Conservation (phyloP, 257 asterid genomes). For the Lycium barbarum region DNA sequence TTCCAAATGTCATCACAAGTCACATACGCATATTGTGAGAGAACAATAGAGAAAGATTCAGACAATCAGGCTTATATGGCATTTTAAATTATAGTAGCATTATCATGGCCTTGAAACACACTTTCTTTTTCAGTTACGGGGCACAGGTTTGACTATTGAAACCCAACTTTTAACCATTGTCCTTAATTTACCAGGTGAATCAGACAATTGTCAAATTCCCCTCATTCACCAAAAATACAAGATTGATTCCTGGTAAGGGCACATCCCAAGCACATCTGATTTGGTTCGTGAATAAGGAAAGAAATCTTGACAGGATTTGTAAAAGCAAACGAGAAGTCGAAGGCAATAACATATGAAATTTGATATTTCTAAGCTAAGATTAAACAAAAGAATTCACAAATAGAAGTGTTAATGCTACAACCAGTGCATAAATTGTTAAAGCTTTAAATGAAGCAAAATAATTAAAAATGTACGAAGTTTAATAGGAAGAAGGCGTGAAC, state of each 20-base stretch:
- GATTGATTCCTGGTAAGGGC: background rate
- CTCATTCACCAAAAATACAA: background rate
- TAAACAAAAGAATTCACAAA: no score
- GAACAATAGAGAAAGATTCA: no score
- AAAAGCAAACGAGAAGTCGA: no score
- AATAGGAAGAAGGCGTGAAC: background rate
- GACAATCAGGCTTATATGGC: no score
- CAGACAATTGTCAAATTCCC: background rate
- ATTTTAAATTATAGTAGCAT: no score
- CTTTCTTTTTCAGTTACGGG: background rate
- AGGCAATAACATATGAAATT: no score
- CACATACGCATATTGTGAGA: no score
- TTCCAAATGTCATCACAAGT: no score
- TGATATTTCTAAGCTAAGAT: no score
- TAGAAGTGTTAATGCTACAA: no score
- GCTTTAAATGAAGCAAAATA: background rate
- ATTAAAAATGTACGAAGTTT: background rate
- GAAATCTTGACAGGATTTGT: no score
- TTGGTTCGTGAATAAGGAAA: background rate
- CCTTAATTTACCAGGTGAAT: background rate
- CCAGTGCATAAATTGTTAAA: no score
- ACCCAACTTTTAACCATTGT: background rate
- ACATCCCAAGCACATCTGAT: background rate
- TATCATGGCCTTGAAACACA: background rate
- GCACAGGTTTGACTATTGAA: background rate